Conservation (phyloP, 78 protist genomes). For the Dictyostelium capitatum region DNA sequence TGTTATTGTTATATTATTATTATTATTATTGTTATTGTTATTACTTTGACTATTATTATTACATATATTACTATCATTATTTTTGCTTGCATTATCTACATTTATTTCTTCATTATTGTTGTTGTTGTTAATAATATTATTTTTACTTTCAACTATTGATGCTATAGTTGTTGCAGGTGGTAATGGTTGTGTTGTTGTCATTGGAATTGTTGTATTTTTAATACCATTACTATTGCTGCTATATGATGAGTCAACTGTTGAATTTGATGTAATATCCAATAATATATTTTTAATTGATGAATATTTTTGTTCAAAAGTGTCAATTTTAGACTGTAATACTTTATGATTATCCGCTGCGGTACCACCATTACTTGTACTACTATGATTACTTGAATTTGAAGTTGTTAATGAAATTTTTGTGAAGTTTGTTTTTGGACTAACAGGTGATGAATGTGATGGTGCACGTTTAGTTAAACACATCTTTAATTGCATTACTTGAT, state of each 20-base stretch:
- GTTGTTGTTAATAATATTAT: neutral
- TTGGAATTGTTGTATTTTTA: neutral
- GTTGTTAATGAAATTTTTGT: neutral
- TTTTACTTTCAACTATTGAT: neutral
- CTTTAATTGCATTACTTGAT: constrained; percentile 54
- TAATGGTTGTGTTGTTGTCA: neutral
- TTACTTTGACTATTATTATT: neutral
- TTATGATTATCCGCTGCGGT: neutral
- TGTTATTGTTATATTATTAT: neutral
- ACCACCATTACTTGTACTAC: neutral
- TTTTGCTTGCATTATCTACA: constrained; percentile 6
- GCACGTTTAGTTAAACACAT: constrained; percentile 21
- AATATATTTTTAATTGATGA: constrained; percentile 60
- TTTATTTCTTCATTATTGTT: neutral
- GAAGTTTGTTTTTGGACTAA: neutral
- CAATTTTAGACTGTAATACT: constrained; percentile 33
- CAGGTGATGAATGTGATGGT: constrained; percentile 14
- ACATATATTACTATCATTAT: neutral
- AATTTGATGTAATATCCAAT: constrained; percentile 38
- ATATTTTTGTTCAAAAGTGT: constrained; percentile 59
- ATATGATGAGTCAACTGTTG: neutral
- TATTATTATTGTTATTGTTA: constrained; percentile 7
- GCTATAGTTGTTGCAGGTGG: neutral
- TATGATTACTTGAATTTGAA: neutral
- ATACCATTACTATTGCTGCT: neutral